Conservation (phyloP, 2,329 filamentous ascomycete genomes). For the Nemania diffusa region DNA sequence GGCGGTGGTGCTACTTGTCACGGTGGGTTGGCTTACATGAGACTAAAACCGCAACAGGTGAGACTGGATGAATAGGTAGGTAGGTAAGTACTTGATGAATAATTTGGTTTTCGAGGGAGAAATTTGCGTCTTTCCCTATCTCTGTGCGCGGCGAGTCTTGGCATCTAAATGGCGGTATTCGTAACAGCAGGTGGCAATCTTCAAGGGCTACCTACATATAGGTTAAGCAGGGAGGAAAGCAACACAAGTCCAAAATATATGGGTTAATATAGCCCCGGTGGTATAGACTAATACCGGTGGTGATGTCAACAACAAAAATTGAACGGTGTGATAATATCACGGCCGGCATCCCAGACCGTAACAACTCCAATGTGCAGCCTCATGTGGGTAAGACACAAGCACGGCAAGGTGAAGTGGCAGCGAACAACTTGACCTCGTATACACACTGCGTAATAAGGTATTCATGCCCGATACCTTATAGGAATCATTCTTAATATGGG, state of each 20-base stretch:
- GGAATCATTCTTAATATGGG: not conserved
- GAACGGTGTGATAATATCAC: not conserved
- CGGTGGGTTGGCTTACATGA: constrained; percentile 22
- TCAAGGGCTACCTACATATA: not conserved
- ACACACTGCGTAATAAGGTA: not conserved
- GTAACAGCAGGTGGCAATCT: not conserved
- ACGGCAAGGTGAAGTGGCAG: constrained; percentile 2
- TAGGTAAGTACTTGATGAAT: no score
- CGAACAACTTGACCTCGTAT: not conserved
- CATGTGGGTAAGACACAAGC: not conserved
- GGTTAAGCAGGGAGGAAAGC: not conserved
- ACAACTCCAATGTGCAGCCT: not conserved
- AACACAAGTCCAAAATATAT: not conserved
- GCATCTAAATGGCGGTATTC: not conserved
- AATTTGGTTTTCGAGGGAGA: constrained; percentile 6
- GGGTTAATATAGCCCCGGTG: not conserved
- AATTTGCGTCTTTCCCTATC: not conserved
- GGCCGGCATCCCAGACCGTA: not conserved
- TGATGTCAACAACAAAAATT: not conserved
- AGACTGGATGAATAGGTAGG: not conserved
- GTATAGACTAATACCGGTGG: not conserved
- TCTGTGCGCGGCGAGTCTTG: not conserved
- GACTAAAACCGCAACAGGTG: constrained; percentile 20
- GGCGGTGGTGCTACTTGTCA: constrained; percentile 26
- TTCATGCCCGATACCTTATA: constrained; percentile 9